A percentile compares a stretch with the other conserved stretches of the same genome.
Evolutionary conservation across 2,329 filamentous ascomycete genomes (phyloP).

Genomic region (Lachnellula subtilissima): DNA sequence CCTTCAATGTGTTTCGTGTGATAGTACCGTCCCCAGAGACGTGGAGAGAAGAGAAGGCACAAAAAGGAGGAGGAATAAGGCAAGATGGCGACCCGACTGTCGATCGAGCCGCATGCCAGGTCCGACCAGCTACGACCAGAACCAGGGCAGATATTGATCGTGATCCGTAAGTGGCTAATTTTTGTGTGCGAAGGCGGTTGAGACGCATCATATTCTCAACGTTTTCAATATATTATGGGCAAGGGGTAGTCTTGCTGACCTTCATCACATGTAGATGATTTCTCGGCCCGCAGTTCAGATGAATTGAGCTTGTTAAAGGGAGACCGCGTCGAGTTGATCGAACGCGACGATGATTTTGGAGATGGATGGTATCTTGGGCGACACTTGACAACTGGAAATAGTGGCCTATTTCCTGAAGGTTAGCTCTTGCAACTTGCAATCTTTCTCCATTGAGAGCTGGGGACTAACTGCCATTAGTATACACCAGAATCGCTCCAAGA

Average conservation of each 20-base stretch:
- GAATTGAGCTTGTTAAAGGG: conserved; percentile 85
- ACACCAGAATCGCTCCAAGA: conserved; percentile 32
- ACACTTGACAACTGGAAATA: conserved; percentile 68
- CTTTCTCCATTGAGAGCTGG: not conserved
- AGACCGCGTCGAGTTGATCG: conserved; percentile 76
- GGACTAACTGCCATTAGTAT: conserved; percentile 27
- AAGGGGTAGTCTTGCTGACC: conserved; percentile 11
- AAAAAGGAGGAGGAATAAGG: conserved; percentile 13
- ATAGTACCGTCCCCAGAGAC: conserved; percentile 20
- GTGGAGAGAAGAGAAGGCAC: conserved; percentile 12
- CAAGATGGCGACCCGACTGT: conserved; percentile 38
- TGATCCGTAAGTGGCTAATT: conserved; percentile 58
- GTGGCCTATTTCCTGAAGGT: conserved; percentile 82
- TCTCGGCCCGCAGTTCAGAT: conserved; percentile 84
- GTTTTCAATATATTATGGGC: conserved; percentile 9
- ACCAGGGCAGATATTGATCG: conserved; percentile 62
- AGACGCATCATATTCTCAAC: not conserved
- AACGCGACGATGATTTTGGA: conserved; percentile 83
- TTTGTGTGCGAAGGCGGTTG: not conserved
- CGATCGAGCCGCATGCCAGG: conserved; percentile 35
- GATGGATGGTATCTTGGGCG: conserved; percentile 81
- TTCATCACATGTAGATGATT: conserved; percentile 63
- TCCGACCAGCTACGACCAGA: conserved; percentile 43
- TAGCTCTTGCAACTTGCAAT: not conserved
- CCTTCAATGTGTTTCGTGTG: conserved; percentile 21